Conservation (phyloP, 1,284 basidiomycete genomes). For the Veloboletus limbatus region DNA sequence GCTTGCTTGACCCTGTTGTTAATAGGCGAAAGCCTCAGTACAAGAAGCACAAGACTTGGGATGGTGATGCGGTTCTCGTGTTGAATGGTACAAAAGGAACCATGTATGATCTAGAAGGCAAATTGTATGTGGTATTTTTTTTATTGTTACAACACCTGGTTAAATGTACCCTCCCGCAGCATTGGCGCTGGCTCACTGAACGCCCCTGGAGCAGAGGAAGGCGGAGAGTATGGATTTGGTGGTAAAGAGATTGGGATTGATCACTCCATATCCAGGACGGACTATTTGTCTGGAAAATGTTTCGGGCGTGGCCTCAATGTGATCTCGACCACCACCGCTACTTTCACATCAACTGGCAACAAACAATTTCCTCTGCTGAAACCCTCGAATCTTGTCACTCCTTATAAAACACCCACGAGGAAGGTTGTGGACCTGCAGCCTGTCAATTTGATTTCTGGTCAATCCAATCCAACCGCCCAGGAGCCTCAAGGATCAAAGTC, state of each 20-base stretch:
- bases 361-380: constrained; percentile 49
- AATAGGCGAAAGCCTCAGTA: constrained; percentile 72
- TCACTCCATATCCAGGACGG: constrained; percentile 48
- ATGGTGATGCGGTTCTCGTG: constrained; percentile 73
- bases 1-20: constrained; percentile 12
- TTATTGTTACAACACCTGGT: constrained; percentile 5
- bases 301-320: constrained; percentile 44
- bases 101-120: constrained; percentile 61
- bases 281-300: constrained; percentile 64
- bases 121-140: constrained; percentile 42
- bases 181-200: constrained; percentile 43
- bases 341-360: constrained; percentile 21
- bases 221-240: constrained; percentile 57
- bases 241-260: constrained; percentile 73
- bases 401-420: constrained; percentile 28
- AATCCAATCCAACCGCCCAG: constrained; percentile 6
- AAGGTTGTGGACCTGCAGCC: constrained; percentile 42
- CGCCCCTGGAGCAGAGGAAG: constrained; percentile 40
- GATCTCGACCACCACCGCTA: constrained; percentile 18
- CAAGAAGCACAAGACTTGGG: constrained; percentile 93
- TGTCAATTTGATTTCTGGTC: constrained; percentile 36
- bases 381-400: constrained; percentile 32
- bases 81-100: constrained; percentile 47
- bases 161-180: constrained; percentile 25
- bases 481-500: constrained; percentile 26